A percentile compares a stretch with the other conserved stretches of the same genome.
Conservation (phyloP, 208 protist species). For the Leishmania mexicana region DNA sequence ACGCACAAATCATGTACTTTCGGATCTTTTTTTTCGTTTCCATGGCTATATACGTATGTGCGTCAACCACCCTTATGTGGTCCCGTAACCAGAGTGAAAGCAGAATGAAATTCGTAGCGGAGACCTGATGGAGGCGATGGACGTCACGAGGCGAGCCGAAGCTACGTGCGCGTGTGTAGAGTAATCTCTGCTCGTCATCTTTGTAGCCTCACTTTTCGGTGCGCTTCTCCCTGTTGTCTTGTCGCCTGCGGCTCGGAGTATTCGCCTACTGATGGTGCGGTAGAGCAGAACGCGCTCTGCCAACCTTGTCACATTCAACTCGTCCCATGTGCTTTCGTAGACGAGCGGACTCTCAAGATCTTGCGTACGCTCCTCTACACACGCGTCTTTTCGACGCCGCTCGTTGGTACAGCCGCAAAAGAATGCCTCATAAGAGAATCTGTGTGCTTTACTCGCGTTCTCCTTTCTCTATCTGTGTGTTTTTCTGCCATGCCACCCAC, state of each 20-base stretch:
- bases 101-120: neutral
- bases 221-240: neutral
- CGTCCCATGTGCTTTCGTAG: neutral
- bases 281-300: neutral
- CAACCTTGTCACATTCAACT: neutral
- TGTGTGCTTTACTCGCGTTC: neutral
- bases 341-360: neutral
- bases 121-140: neutral
- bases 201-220: neutral
- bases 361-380: neutral
- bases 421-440: neutral
- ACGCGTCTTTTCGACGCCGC: neutral
- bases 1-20: too few relatives aligned
- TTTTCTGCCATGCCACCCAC: neutral
- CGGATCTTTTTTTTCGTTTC: too few relatives aligned
- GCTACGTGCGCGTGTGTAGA: neutral
- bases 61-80: too few relatives aligned
- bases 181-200: neutral
- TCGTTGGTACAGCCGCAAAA: neutral
- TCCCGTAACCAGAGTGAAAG: neutral
- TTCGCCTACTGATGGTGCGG: neutral
- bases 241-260: neutral
- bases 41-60: too few relatives aligned
- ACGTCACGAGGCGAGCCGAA: neutral
- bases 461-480: neutral